Conservation (phyloP, 2,329 filamentous ascomycete genomes). For the Fusarium graminum region DNA sequence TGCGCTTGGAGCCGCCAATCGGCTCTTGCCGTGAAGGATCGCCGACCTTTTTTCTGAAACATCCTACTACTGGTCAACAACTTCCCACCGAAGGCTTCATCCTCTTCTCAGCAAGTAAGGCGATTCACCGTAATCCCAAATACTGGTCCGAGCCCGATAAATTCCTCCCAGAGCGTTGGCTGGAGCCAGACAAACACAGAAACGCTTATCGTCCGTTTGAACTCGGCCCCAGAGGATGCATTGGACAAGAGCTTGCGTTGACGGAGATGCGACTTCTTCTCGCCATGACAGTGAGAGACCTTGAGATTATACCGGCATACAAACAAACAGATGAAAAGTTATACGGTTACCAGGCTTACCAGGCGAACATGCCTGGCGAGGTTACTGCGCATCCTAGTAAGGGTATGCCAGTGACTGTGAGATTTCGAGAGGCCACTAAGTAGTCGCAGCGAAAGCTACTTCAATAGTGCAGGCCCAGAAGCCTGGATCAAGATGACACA, state of each 20-base stretch:
- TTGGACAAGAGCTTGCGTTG: slow-evolving; percentile 17
- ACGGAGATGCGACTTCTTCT: slow-evolving; percentile 10
- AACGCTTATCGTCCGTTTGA: slow-evolving; percentile 16
- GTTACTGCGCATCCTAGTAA: slow-evolving; percentile 13
- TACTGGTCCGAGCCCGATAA: slow-evolving; percentile 4
- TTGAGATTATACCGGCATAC: slow-evolving; percentile 10
- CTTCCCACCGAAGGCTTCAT: slow-evolving; percentile 13
- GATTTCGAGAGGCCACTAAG: neutral
- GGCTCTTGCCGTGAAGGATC: slow-evolving; percentile 2
- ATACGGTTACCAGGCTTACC: neutral
- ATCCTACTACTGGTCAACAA: neutral
- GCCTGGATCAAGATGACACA: too few relatives aligned
- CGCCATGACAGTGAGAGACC: slow-evolving; percentile 3
- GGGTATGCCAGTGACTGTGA: slow-evolving; percentile 3
- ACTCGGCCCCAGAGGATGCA: neutral
- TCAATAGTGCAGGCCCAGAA: too few relatives aligned
- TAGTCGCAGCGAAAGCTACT: too few relatives aligned
- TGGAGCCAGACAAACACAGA: neutral
- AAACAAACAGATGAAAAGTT: neutral
- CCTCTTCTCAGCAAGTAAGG: slow-evolving; percentile 12
- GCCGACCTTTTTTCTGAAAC: slow-evolving; percentile 3
- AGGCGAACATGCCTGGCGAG: slow-evolving; percentile 8
- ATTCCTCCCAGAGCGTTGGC: slow-evolving; percentile 8
- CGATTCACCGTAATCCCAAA: slow-evolving; percentile 1
- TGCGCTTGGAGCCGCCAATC: slow-evolving; percentile 8